Evolutionary conservation across 331 rosid genomes (phyloP).

Genomic region (Cydonia oblonga): DNA sequence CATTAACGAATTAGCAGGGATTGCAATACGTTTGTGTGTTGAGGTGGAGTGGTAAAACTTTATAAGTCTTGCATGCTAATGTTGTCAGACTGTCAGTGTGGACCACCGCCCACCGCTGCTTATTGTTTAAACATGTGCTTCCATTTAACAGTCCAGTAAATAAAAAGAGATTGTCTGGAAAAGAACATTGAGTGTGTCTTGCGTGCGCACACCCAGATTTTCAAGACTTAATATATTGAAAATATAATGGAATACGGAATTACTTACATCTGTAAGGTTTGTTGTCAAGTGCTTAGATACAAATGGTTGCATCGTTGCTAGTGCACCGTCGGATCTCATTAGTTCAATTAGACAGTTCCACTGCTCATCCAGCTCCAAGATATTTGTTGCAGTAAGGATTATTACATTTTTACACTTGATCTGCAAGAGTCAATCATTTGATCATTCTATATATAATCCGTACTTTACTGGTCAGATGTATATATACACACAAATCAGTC

Average conservation of each 20-base stretch:
- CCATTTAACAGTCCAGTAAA: neutral
- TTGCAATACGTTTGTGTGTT: too few species aligned
- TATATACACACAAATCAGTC: neutral
- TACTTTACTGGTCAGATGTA: neutral
- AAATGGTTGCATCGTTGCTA: constrained; percentile 52
- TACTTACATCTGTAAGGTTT: constrained; percentile 56
- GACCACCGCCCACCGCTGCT: neutral
- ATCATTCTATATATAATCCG: neutral
- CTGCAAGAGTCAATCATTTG: constrained; percentile 34
- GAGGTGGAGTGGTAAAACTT: too few species aligned
- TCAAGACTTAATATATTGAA: neutral
- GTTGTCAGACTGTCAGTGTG: too few species aligned
- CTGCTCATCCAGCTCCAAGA: constrained; percentile 55
- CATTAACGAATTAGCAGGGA: too few species aligned
- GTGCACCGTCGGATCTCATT: constrained; percentile 39
- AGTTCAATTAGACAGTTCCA: constrained; percentile 84
- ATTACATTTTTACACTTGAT: constrained; percentile 80
- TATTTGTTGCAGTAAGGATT: constrained; percentile 56
- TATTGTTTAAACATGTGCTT: neutral
- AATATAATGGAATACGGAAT: neutral
- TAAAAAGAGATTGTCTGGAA: neutral
- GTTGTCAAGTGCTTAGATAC: constrained; percentile 46
- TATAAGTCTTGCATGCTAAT: too few species aligned
- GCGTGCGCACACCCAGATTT: neutral
- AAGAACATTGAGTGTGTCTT: neutral